phyloP scores from a whole-genome alignment of 768 basidiomycete genomes.

The Leucocoprinus birnbaumii region DNA sequence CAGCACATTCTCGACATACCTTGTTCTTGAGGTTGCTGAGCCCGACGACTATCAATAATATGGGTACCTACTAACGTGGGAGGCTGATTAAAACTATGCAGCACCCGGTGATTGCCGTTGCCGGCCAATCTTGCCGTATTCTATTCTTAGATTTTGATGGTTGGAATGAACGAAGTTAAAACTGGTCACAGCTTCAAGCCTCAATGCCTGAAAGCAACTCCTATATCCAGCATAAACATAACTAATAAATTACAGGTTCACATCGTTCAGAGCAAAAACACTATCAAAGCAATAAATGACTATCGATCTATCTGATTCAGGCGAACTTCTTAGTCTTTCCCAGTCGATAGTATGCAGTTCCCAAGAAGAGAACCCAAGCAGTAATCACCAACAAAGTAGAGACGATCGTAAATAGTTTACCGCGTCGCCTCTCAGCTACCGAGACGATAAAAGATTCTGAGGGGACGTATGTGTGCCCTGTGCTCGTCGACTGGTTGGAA shows the following conservation, averaged over 20 bases:
- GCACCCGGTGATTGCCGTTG: conserved; percentile 32
- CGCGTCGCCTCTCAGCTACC: conserved; percentile 39
- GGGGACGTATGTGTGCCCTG: not conserved
- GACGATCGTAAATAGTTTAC: conserved; percentile 44
- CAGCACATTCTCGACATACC: conserved; percentile 25
- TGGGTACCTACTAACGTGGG: conserved; percentile 17
- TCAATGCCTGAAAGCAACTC: too few species aligned
- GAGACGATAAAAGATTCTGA: not conserved
- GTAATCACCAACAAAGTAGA: conserved; percentile 39
- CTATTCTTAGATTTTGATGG: too few species aligned
- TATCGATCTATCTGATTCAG: too few species aligned
- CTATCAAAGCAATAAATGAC: too few species aligned
- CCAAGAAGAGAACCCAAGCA: conserved; percentile 66
- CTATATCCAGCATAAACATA: too few species aligned
- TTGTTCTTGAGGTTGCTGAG: conserved; percentile 37
- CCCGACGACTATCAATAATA: conserved; percentile 26
- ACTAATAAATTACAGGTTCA: too few species aligned
- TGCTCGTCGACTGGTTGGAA: not conserved
- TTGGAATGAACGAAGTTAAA: too few species aligned
- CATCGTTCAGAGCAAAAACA: too few species aligned
- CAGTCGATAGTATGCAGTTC: conserved; percentile 56
- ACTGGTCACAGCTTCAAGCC: too few species aligned
- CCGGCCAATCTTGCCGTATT: not conserved
- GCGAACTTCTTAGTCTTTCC: too few species aligned
- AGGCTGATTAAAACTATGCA: conserved; percentile 35